Percentiles rank a stretch among this genome's conserved stretches.
Conservation (phyloP, 257 asterid species). For the Fraxinus cuspidata region DNA sequence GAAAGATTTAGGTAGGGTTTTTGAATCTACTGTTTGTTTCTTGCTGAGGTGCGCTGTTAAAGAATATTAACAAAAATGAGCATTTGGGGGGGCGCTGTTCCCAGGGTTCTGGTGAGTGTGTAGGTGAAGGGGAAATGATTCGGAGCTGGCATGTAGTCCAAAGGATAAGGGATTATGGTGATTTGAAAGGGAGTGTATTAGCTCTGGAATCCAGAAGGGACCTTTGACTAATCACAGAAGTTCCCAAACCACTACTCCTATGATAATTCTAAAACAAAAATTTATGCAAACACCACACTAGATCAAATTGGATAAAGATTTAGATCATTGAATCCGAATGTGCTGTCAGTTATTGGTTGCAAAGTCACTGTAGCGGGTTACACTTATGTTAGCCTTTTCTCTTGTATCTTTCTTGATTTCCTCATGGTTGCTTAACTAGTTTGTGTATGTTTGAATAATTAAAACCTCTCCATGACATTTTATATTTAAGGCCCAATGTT, state of each 20-base stretch:
- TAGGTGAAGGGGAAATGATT: neutral
- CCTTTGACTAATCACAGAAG: neutral
- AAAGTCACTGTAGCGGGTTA: neutral
- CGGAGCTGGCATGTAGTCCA: neutral
- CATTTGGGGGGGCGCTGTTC: neutral
- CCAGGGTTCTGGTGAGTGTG: neutral
- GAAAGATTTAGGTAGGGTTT: slow-evolving; percentile 77
- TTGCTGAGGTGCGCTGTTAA: neutral
- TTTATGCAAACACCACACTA: neutral
- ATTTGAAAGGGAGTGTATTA: neutral
- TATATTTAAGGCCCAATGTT: neutral
- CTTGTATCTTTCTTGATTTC: neutral
- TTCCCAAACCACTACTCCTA: neutral
- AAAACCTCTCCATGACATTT: neutral
- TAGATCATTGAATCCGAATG: neutral
- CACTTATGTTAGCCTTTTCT: neutral
- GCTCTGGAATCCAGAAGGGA: neutral
- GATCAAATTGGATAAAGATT: neutral
- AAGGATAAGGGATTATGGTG: neutral
- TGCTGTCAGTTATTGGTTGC: neutral
- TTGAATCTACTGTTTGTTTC: neutral
- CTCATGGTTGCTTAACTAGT: neutral
- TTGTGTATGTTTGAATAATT: neutral
- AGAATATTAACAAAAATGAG: neutral
- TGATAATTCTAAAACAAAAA: neutral